Evolutionary conservation across 2,329 filamentous ascomycete genomes (phyloP), one percentile per base, ranked within the genome.

Genomic region (Aspergillus sp.): DNA sequence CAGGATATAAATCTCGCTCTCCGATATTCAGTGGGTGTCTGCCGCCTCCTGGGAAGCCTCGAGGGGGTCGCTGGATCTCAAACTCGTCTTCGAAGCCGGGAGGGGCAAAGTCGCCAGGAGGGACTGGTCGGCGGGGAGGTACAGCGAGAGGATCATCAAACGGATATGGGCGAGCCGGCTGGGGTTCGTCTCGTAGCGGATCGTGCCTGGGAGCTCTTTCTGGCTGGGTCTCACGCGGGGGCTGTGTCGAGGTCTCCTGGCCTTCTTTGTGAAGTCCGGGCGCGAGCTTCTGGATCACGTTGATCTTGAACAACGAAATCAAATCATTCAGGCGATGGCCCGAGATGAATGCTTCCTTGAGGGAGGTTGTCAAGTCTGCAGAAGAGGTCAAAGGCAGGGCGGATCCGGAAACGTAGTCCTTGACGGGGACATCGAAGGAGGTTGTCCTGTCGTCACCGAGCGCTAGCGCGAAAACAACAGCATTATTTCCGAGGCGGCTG

Each of bases 81-180:
- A 92, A 89, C 72, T 97, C 93, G 74, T 99, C 94, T 67, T 98
- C 95, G 67, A 98, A 98, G 22, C 87, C 92, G 0, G 95, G 95
- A 0, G 94, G 93, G 0, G 90, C 87, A 67, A 96, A 93, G 67
- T 93, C 91, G 9, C 83, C 88, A 0, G 84, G 79, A 0, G 93
- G 93, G 17, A 87, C 72, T 1, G 91, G 91, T 22, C 82, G 82
- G 47, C 85, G 87, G 15, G 85, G 85, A 1, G 72, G 78, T 19
- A 81, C 84, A 11, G 84, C 87, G 41, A 91, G 83, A n/a, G 86
- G 88, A 71, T 90, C 89, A 51, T 85, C 79, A 65, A 89, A 87
- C 0, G 90, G 91, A 66, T 88, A 85, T 4, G 90, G 90, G 15
- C 85, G 84, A 19, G 88, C 88, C 28, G 89, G 89, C 64, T 79